Percentiles rank a stretch among this genome's conserved stretches.
phyloP scores from a whole-genome alignment of 2,329 filamentous ascomycete species.

The Diaporthe longicolla region DNA sequence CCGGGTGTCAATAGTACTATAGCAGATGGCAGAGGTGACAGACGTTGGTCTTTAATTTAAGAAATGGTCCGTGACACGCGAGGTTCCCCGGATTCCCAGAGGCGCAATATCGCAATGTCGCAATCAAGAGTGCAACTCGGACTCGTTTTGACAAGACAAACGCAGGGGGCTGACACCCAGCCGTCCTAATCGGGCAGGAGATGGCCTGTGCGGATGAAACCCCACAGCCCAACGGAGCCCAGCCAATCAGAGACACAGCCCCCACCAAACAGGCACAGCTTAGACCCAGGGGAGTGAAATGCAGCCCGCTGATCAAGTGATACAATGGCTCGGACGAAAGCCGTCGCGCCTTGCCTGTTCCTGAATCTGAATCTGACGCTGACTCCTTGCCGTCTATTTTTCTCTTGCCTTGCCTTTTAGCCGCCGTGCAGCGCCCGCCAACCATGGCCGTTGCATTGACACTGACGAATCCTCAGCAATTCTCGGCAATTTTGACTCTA shows the following conservation, averaged over 20 bases:
- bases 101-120: slow-evolving; percentile 2
- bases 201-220: slow-evolving; percentile 18
- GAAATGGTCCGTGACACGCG: slow-evolving; percentile 18
- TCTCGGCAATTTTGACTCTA: background rate
- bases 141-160: background rate
- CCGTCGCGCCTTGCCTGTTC: slow-evolving; percentile 32
- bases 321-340: slow-evolving; percentile 11
- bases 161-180: slow-evolving; percentile 1
- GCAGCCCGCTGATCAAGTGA: slow-evolving; percentile 27
- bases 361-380: slow-evolving; percentile 15
- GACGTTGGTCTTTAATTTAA: slow-evolving; percentile 18
- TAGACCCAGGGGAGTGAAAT: slow-evolving; percentile 27
- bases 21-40: background rate
- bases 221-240: background rate
- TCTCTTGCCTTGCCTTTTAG: background rate
- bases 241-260: background rate
- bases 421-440: slow-evolving; percentile 26
- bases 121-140: slow-evolving; percentile 18
- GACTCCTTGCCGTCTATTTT: background rate
- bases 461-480: background rate
- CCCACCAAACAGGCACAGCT: slow-evolving; percentile 18
- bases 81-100: slow-evolving; percentile 10
- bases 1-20: background rate
- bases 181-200: slow-evolving; percentile 9
- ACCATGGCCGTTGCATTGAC: slow-evolving; percentile 10